These are phyloP conservation scores for Pseudocercospora eumusae DNA, from an alignment of 2,329 filamentous ascomycete genomes.

Conservation along the genomic window DNA sequence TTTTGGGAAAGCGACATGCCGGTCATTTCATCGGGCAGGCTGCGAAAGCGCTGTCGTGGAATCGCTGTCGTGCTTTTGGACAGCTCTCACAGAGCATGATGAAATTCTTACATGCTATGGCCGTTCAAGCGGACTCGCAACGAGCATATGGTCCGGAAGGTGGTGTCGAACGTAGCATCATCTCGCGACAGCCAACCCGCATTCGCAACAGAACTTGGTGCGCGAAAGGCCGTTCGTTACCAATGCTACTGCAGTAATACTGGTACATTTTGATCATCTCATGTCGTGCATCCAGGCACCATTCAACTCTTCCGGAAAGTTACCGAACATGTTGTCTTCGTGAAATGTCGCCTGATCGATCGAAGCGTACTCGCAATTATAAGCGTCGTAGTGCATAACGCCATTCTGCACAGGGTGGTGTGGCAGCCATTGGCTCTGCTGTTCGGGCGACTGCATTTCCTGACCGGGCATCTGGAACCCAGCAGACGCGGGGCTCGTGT, in stretches of 20 bases:
- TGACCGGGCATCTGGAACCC: conserved; percentile 13
- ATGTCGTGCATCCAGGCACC: conserved; percentile 19
- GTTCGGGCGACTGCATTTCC: conserved; percentile 18
- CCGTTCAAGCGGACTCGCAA: background rate
- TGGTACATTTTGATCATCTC: background rate
- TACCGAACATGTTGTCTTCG: conserved; percentile 20
- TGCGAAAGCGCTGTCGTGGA: background rate
- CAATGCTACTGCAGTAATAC: background rate
- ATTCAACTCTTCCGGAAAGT: conserved; percentile 13
- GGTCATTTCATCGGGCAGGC: background rate
- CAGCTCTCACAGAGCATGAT: background rate
- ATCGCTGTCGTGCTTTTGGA: background rate
- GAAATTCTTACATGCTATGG: background rate
- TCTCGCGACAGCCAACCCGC: background rate
- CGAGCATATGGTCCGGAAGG: background rate
- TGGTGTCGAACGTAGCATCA: background rate
- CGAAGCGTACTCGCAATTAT: conserved; percentile 20
- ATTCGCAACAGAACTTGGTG: background rate
- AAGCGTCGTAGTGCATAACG: conserved; percentile 15
- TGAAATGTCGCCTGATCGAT: conserved; percentile 15
- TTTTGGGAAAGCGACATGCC: background rate
- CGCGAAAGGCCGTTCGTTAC: background rate
- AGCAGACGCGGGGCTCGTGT: conserved; percentile 23
- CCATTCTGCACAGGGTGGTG: conserved; percentile 19
- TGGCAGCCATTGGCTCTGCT: conserved; percentile 23